Evolutionary conservation across 2,329 filamentous ascomycete species (phyloP).

Genomic region (Microsporum canis): DNA sequence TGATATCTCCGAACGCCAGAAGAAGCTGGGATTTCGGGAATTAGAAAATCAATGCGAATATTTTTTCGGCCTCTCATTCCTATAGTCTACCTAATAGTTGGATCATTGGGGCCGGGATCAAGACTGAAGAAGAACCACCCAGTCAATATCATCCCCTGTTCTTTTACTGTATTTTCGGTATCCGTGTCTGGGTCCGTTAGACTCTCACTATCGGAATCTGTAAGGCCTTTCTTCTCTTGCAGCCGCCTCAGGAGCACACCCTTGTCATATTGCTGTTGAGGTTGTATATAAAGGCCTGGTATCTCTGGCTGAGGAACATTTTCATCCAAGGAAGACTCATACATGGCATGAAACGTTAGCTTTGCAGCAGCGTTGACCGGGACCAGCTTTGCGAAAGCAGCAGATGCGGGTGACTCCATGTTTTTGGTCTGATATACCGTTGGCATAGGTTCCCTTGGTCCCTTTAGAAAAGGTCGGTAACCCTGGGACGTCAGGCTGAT

Average conservation of each 20-base stretch:
- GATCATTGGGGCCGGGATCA: neutral
- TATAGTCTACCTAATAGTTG: neutral
- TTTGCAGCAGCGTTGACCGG: neutral
- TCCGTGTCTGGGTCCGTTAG: neutral
- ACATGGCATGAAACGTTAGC: neutral
- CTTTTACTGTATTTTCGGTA: neutral
- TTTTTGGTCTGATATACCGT: too few relatives aligned
- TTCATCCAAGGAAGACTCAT: neutral
- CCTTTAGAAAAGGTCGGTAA: too few relatives aligned
- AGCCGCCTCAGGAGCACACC: neutral
- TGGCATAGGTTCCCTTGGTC: too few relatives aligned
- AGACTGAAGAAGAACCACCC: neutral
- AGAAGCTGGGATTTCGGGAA: neutral
- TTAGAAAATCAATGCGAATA: neutral
- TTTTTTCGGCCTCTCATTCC: neutral
- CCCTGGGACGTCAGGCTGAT: too few relatives aligned
- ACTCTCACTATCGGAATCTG: neutral
- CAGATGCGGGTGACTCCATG: neutral
- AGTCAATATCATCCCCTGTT: neutral
- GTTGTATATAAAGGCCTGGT: neutral
- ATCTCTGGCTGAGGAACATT: neutral
- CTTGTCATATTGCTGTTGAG: neutral
- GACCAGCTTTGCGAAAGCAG: neutral
- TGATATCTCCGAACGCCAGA: neutral
- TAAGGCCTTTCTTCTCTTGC: neutral